Conservation (phyloP, 495 filamentous ascomycete genomes). For the Pseudoneurospora amorphoporcata region DNA sequence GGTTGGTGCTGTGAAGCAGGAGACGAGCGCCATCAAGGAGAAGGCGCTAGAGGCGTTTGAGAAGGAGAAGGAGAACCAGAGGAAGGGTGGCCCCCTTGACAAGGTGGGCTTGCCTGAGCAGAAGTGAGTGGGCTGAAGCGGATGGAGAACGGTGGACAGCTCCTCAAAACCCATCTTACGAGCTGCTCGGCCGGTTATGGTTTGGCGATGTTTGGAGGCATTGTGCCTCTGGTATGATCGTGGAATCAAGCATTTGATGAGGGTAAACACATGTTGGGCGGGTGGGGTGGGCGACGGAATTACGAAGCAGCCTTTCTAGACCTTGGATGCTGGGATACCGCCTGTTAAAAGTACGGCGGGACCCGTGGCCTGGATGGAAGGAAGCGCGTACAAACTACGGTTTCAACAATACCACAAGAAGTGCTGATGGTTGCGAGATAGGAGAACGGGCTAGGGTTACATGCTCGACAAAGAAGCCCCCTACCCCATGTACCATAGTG, state of each 20-base stretch:
- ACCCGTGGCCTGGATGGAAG: neutral
- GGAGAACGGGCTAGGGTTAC: neutral
- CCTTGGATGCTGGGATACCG: neutral
- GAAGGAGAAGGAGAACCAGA: slow-evolving; percentile 38
- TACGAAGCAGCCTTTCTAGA: neutral
- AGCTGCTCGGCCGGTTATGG: neutral
- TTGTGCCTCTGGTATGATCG: too few relatives aligned
- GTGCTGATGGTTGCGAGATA: neutral
- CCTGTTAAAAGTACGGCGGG: neutral
- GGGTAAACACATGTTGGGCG: neutral
- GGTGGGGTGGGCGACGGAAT: neutral
- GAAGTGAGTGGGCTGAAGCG: slow-evolving; percentile 1
- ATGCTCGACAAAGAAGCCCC: neutral
- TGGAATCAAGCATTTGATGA: neutral
- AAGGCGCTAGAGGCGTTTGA: slow-evolving; percentile 39
- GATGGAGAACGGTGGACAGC: slow-evolving; percentile 5
- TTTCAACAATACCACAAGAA: neutral
- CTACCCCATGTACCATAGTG: slow-evolving; percentile 15
- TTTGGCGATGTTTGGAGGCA: neutral
- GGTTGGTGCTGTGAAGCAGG: slow-evolving; percentile 26
- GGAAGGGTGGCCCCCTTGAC: slow-evolving; percentile 38
- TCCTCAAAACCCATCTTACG: neutral
- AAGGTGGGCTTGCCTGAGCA: slow-evolving; percentile 25
- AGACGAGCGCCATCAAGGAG: slow-evolving; percentile 15
- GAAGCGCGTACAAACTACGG: neutral